Evolutionary conservation across 2,329 filamentous ascomycete species (phyloP).

Genomic region (Fusarium siculi): DNA sequence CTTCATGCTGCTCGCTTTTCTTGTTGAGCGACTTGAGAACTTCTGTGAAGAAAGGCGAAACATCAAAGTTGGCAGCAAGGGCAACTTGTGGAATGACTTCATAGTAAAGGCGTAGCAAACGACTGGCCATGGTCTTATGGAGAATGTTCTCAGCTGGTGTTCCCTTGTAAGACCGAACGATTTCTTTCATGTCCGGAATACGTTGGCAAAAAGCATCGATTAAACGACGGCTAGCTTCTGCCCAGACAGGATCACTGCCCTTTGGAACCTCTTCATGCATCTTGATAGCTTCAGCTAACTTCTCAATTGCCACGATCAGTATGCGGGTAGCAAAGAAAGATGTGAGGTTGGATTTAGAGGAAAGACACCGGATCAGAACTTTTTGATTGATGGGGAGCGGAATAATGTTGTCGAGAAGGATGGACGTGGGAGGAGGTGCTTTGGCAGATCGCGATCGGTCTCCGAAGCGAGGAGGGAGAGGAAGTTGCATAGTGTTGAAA

Average conservation of each 20-base stretch:
- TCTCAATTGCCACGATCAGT: conserved; percentile 80
- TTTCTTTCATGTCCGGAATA: conserved; percentile 83
- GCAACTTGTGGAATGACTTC: conserved; percentile 82
- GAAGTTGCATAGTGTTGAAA: conserved; percentile 81
- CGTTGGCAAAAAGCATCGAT: conserved; percentile 80
- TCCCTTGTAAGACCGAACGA: conserved; percentile 78
- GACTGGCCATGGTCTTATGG: conserved; percentile 81
- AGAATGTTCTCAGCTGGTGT: conserved; percentile 75
- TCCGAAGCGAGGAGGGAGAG: conserved; percentile 78
- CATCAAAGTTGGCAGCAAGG: conserved; percentile 86
- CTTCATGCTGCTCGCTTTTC: conserved; percentile 59
- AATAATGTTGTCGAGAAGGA: conserved; percentile 86
- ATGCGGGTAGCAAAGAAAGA: conserved; percentile 87
- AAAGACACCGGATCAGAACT: conserved; percentile 80
- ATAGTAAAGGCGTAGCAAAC: conserved; percentile 86
- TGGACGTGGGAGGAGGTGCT: conserved; percentile 79
- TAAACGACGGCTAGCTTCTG: conserved; percentile 73
- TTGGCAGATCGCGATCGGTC: conserved; percentile 68
- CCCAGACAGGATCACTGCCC: conserved; percentile 66
- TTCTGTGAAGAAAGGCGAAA: conserved; percentile 79
- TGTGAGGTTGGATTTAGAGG: conserved; percentile 80
- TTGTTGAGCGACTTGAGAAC: conserved; percentile 71
- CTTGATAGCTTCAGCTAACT: conserved; percentile 73
- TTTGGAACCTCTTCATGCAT: conserved; percentile 64
- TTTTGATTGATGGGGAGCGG: conserved; percentile 85